These are phyloP conservation scores for Mucor saturninus DNA, from an alignment of 371 early-diverging fungal genomes.

Conservation along the genomic window DNA sequence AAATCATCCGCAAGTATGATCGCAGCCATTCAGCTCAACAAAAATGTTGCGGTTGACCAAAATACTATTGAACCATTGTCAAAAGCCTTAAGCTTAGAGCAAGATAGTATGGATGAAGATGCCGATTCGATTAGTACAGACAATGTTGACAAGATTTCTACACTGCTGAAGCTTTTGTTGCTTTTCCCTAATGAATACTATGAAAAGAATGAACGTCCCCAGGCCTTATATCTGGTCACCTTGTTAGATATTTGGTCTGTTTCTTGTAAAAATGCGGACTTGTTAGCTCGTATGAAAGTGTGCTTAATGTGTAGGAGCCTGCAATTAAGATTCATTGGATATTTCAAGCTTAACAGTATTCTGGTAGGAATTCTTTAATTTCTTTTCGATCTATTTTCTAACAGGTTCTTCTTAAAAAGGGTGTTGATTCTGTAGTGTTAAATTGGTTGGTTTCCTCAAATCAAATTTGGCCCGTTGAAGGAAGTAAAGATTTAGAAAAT, in stretches of 20 bases:
- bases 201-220: constrained; percentile 51
- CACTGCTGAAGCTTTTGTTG: constrained; percentile 35
- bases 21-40: constrained; percentile 1
- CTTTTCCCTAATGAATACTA: constrained; percentile 62
- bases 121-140: background rate
- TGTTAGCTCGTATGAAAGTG: constrained; percentile 30
- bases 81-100: background rate
- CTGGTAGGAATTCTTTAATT: constrained; percentile 31
- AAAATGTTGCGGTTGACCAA: background rate
- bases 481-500: background rate
- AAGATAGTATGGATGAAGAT: constrained; percentile 26
- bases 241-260: constrained; percentile 50
- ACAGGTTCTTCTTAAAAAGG: constrained; percentile 12
- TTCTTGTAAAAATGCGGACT: constrained; percentile 24
- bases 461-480: constrained; percentile 6
- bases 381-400: background rate
- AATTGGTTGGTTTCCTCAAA: constrained; percentile 39
- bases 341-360: constrained; percentile 43
- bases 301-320: constrained; percentile 44
- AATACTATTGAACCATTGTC: constrained; percentile 2
- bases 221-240: constrained; percentile 41
- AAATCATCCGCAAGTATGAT: constrained; percentile 17
- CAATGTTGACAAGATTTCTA: constrained; percentile 20
- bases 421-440: constrained; percentile 15
- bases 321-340: constrained; percentile 41